Percentiles rank a stretch among this genome's conserved stretches.
phyloP scores from a whole-genome alignment of 1,284 basidiomycete genomes.

The Fistulinella cinereoalba region DNA sequence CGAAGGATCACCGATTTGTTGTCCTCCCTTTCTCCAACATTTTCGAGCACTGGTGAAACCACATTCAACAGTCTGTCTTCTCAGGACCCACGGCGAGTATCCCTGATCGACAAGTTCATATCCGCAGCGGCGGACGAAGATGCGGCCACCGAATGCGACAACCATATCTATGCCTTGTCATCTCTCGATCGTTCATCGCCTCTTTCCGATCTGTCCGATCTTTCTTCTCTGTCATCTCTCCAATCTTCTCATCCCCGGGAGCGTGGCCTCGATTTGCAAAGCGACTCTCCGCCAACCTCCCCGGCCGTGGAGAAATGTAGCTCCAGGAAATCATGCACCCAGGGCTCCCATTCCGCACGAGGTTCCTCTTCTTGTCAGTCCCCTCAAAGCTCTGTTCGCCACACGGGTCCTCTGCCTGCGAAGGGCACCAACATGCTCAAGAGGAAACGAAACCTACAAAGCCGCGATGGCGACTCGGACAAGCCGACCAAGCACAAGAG shows the following conservation, averaged over 20 bases:
- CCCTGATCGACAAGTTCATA: slow-evolving; percentile 31
- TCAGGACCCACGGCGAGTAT: slow-evolving; percentile 17
- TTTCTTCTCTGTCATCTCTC: slow-evolving; percentile 30
- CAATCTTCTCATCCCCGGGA: slow-evolving; percentile 4
- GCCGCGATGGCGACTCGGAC: slow-evolving; percentile 11
- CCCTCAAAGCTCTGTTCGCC: slow-evolving; percentile 3
- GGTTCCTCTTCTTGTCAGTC: slow-evolving; percentile 1
- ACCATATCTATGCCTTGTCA: background rate
- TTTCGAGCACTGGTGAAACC: slow-evolving; percentile 1
- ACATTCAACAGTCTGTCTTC: background rate
- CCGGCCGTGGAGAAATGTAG: slow-evolving; percentile 6
- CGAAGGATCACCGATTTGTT: slow-evolving; percentile 8
- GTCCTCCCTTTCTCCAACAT: slow-evolving; percentile 7
- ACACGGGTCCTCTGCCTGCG: slow-evolving; percentile 14
- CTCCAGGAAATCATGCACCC: background rate
- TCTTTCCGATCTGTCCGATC: slow-evolving; percentile 28
- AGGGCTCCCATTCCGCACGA: background rate
- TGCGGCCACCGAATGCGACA: background rate
- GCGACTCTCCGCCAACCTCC: slow-evolving; percentile 22
- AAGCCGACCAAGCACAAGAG: slow-evolving; percentile 15
- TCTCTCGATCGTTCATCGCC: slow-evolving; percentile 16
- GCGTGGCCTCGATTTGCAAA: slow-evolving; percentile 1
- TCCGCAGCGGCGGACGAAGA: slow-evolving; percentile 23
- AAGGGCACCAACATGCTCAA: slow-evolving; percentile 15
- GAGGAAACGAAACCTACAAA: slow-evolving; percentile 13